phyloP scores from a whole-genome alignment of 352 stramenopile species.

The Pythium sp. region DNA sequence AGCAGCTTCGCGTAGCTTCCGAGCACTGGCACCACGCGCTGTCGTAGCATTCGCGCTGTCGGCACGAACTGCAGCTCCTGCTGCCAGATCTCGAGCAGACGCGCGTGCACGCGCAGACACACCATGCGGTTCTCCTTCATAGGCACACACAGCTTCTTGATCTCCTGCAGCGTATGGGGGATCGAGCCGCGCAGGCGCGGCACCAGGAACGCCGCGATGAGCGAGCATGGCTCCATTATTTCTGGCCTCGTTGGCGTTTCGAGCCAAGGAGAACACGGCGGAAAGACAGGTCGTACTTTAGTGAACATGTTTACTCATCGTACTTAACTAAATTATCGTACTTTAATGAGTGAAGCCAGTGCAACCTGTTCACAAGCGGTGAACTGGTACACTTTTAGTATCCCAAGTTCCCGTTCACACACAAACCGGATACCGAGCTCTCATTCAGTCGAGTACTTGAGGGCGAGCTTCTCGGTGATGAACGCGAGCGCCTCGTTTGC shows the following conservation, averaged over 20 bases:
- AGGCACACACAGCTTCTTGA: not conserved
- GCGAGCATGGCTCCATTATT: slow-evolving; percentile 9
- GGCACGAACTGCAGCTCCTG: slow-evolving; percentile 2
- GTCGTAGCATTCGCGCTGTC: not conserved
- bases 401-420: too few relatives aligned
- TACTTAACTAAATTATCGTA: not conserved
- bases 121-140: slow-evolving; percentile 1
- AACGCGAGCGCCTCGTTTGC: slow-evolving; percentile 45
- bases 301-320: not conserved
- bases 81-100: slow-evolving; percentile 1
- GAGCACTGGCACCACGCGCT: not conserved
- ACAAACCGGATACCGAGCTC: too few relatives aligned
- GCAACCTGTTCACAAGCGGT: too few relatives aligned
- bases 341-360: not conserved
- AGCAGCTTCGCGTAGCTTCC: slow-evolving; percentile 4
- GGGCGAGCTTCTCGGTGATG: slow-evolving; percentile 15
- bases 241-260: not conserved
- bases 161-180: not conserved
- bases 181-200: slow-evolving; percentile 1
- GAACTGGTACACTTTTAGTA: too few relatives aligned
- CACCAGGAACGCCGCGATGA: slow-evolving; percentile 8
- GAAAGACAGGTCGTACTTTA: not conserved
- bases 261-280: too few relatives aligned
- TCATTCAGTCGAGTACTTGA: not conserved
- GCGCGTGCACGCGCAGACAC: slow-evolving; percentile 6